Conservation (phyloP, 2,329 filamentous ascomycete species). For the Ceratocystis ficicola region DNA sequence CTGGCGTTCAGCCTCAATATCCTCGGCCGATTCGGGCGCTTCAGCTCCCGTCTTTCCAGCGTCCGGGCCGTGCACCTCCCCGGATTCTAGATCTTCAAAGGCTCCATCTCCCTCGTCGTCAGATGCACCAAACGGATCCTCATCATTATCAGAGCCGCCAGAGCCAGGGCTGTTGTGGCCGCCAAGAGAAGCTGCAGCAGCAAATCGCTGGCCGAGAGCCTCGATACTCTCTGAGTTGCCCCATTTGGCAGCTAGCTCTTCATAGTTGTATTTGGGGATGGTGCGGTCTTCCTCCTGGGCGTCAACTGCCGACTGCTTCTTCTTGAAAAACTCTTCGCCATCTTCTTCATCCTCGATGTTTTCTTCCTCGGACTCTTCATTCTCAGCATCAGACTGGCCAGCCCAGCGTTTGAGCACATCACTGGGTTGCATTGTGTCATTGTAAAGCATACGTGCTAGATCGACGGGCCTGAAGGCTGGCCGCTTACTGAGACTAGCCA, state of each 20-base stretch:
- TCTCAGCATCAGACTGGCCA: constrained; percentile 42
- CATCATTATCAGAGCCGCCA: constrained; percentile 38
- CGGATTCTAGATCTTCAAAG: constrained; percentile 76
- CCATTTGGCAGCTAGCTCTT: constrained; percentile 75
- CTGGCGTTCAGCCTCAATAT: constrained; percentile 76
- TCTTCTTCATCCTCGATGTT: constrained; percentile 42
- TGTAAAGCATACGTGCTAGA: constrained; percentile 79
- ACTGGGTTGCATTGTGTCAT: constrained; percentile 59
- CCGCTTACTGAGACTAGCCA: constrained; percentile 57
- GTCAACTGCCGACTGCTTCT: constrained; percentile 51
- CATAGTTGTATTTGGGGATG: constrained; percentile 69
- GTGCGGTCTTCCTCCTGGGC: constrained; percentile 66
- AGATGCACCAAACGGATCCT: constrained; percentile 41
- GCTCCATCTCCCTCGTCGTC: constrained; percentile 64
- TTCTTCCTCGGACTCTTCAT: constrained; percentile 42
- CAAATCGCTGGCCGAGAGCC: constrained; percentile 60
- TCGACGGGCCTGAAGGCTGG: constrained; percentile 68
- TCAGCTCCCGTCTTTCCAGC: constrained; percentile 28
- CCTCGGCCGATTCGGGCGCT: constrained; percentile 33
- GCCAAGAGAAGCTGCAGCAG: constrained; percentile 44
- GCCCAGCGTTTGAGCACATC: constrained; percentile 72
- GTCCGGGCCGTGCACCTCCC: constrained; percentile 42
- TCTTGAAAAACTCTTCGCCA: constrained; percentile 54
- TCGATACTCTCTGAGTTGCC: constrained; percentile 66
- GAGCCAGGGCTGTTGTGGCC: constrained; percentile 27